Evolutionary conservation across 2,329 filamentous ascomycete species (phyloP).

Genomic region (Paramyrothecium roridum): DNA sequence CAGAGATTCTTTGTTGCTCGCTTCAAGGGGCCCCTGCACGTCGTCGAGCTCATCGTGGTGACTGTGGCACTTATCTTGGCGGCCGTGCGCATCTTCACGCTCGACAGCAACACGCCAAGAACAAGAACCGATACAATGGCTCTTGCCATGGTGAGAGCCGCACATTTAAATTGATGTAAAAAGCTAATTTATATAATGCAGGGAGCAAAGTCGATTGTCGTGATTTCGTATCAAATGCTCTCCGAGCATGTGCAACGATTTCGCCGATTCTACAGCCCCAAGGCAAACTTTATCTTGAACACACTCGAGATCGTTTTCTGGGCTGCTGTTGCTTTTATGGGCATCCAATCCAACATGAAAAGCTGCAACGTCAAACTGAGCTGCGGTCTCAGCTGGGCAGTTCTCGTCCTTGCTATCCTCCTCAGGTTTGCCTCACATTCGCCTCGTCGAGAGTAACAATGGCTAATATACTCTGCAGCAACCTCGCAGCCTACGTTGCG

Average conservation of each 20-base stretch:
- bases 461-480: not conserved
- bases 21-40: not conserved
- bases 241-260: slow-evolving; percentile 28
- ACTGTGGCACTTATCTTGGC: not conserved
- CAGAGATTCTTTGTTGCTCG: not conserved
- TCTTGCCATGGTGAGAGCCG: slow-evolving; percentile 11
- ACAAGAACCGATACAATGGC: slow-evolving; percentile 7
- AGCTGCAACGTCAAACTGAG: slow-evolving; percentile 4
- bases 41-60: not conserved
- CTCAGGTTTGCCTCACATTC: too few relatives aligned
- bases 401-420: slow-evolving; percentile 2
- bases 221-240: slow-evolving; percentile 37
- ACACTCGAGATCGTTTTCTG: slow-evolving; percentile 39
- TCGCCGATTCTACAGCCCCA: slow-evolving; percentile 32
- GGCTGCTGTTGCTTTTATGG: slow-evolving; percentile 13
- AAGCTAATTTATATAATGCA: slow-evolving; percentile 3
- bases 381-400: slow-evolving; percentile 8
- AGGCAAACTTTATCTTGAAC: slow-evolving; percentile 37
- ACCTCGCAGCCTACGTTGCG: not conserved
- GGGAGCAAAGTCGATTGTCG: slow-evolving; percentile 33
- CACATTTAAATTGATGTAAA: not conserved
- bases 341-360: slow-evolving; percentile 4
- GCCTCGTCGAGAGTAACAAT: not conserved
- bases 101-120: not conserved
- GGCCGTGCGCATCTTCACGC: not conserved